phyloP scores from a whole-genome alignment of 176 grass and related monocot species.

The Canna indica region DNA sequence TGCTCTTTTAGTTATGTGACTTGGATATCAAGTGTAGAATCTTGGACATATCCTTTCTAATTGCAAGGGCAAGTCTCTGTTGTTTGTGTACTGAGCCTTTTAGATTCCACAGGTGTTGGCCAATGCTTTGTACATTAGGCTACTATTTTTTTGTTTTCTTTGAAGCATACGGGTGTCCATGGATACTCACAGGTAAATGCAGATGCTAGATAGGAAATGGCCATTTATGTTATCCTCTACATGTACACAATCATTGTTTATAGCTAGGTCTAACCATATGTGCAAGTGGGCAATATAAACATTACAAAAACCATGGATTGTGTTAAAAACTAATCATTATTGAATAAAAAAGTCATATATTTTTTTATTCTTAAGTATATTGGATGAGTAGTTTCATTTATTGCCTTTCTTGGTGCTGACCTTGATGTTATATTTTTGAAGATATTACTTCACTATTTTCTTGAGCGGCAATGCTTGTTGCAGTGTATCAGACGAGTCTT shows the following conservation, averaged over 20 bases:
- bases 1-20: neutral
- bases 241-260: neutral
- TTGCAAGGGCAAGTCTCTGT: neutral
- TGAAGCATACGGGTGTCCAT: neutral
- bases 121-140: neutral
- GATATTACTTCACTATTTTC: constrained; percentile 69
- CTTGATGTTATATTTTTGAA: constrained; percentile 25
- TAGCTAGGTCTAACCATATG: neutral
- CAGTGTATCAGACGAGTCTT: constrained; percentile 83
- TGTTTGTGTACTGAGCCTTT: neutral
- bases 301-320: neutral
- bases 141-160: neutral
- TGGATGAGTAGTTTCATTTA: neutral
- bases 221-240: neutral
- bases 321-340: neutral
- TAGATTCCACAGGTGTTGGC: neutral
- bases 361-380: neutral
- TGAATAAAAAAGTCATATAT: neutral
- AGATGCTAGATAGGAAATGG: neutral
- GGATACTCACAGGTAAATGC: neutral
- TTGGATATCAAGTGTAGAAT: too few species aligned
- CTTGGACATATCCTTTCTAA: neutral
- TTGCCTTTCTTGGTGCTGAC: neutral
- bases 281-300: neutral
- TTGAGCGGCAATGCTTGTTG: constrained; percentile 91